A percentile compares a stretch with the other conserved stretches of the same genome.
phyloP scores from a whole-genome alignment of 768 basidiomycete genomes.

The Pleurotus tuoliensis region DNA sequence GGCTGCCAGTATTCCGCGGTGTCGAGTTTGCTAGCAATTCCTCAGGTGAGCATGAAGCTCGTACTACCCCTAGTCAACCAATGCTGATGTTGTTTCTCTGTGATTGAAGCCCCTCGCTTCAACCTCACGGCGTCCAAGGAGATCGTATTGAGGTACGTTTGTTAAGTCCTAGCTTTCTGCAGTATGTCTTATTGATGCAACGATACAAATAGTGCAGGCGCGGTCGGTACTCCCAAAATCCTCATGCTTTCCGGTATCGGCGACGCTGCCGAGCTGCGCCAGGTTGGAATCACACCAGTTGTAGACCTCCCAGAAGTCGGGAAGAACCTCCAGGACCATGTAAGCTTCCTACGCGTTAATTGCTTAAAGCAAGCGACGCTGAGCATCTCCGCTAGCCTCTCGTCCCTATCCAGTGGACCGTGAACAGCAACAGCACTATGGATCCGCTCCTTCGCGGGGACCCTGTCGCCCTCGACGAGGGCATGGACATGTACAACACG shows the following conservation, averaged over 20 bases:
- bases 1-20: conserved; percentile 14
- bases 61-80: not conserved
- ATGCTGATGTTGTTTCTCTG: not conserved
- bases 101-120: not conserved
- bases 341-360: not conserved
- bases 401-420: not conserved
- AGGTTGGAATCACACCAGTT: conserved; percentile 35
- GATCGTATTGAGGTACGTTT: conserved; percentile 15
- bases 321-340: not conserved
- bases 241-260: conserved; percentile 54
- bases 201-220: conserved; percentile 27
- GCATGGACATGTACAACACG: conserved; percentile 14
- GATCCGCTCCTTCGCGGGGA: conserved; percentile 12
- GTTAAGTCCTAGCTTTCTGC: no score
- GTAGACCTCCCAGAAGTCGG: conserved; percentile 38
- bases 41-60: not conserved
- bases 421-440: conserved; percentile 12
- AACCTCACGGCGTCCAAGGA: conserved; percentile 16
- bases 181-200: not conserved
- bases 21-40: conserved; percentile 21
- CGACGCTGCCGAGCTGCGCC: conserved; percentile 39
- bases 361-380: conserved; percentile 10
- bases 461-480: conserved; percentile 8
- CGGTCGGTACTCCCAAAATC: conserved; percentile 46
- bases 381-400: not conserved